These are phyloP conservation scores for Penicillium atrosanguineum DNA, from an alignment of 495 filamentous ascomycete species.

Conservation along the genomic window DNA sequence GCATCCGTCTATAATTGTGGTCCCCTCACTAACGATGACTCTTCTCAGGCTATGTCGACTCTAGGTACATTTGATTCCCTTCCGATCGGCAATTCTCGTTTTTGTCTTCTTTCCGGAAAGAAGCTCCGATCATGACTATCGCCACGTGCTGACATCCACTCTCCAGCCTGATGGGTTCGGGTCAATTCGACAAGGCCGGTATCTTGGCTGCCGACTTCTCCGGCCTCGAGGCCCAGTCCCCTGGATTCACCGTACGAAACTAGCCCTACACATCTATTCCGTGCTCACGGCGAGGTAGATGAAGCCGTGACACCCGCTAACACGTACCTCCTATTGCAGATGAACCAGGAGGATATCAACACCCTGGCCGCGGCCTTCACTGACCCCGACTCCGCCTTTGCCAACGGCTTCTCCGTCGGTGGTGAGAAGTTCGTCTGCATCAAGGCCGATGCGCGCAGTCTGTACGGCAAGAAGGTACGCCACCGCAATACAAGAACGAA, in stretches of 20 bases:
- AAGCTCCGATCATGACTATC: constrained; percentile 10
- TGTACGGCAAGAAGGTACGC: constrained; percentile 83
- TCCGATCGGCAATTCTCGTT: neutral
- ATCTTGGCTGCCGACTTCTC: constrained; percentile 81
- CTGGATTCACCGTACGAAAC: constrained; percentile 63
- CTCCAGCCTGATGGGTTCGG: constrained; percentile 73
- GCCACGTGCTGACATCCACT: constrained; percentile 16
- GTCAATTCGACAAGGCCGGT: constrained; percentile 82
- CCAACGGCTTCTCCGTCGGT: constrained; percentile 63
- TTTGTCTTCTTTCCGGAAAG: neutral
- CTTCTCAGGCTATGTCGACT: constrained; percentile 62
- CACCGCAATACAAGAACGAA: neutral
- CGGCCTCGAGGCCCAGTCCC: constrained; percentile 74
- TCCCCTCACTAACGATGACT: constrained; percentile 15
- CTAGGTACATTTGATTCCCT: constrained; percentile 49
- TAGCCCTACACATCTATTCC: neutral
- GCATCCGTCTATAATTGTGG: constrained; percentile 6
- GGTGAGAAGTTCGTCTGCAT: constrained; percentile 72
- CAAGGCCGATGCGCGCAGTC: constrained; percentile 68
- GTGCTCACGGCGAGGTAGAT: neutral
- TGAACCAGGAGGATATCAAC: constrained; percentile 40
- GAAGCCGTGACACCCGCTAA: neutral
- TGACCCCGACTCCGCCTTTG: constrained; percentile 27
- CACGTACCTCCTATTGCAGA: constrained; percentile 14
- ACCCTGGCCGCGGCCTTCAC: constrained; percentile 33